phyloP scores from a whole-genome alignment of 2,329 filamentous ascomycete genomes.

The Salinomyces thailandicus region DNA sequence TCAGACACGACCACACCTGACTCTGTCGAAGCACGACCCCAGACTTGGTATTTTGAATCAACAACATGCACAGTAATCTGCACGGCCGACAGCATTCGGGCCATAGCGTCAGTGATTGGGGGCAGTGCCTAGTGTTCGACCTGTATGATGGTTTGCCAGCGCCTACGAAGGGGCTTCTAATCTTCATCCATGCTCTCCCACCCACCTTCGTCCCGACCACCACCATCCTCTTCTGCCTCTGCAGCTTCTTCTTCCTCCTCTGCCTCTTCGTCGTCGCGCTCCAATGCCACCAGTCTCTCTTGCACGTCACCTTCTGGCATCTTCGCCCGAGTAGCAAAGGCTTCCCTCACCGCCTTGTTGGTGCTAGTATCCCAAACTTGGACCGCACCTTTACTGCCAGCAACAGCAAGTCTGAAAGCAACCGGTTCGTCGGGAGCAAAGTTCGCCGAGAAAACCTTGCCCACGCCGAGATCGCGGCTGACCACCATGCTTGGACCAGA shows the following conservation, averaged over 20 bases:
- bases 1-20: background rate
- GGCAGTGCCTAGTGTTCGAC: no score
- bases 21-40: no score
- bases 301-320: constrained; percentile 50
- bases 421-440: constrained; percentile 89
- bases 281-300: constrained; percentile 69
- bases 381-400: constrained; percentile 84
- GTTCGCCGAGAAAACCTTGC: constrained; percentile 81
- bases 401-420: constrained; percentile 82
- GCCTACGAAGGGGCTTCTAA: no score
- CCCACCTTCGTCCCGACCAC: constrained; percentile 22
- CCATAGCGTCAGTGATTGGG: no score
- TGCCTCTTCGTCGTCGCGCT: constrained; percentile 51
- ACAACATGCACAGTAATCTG: no score
- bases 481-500: constrained; percentile 81
- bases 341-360: constrained; percentile 72
- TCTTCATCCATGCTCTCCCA: constrained; percentile 30
- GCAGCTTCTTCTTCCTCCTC: constrained; percentile 49
- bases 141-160: no score
- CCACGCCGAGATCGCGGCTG: constrained; percentile 81
- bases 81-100: no score
- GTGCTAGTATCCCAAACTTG: constrained; percentile 97
- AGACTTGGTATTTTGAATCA: no score
- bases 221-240: constrained; percentile 35
- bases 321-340: constrained; percentile 64